Evolutionary conservation across 2,329 filamentous ascomycete species (phyloP), one percentile per base, ranked within the genome.

Genomic region (Aspergillus awamori): DNA sequence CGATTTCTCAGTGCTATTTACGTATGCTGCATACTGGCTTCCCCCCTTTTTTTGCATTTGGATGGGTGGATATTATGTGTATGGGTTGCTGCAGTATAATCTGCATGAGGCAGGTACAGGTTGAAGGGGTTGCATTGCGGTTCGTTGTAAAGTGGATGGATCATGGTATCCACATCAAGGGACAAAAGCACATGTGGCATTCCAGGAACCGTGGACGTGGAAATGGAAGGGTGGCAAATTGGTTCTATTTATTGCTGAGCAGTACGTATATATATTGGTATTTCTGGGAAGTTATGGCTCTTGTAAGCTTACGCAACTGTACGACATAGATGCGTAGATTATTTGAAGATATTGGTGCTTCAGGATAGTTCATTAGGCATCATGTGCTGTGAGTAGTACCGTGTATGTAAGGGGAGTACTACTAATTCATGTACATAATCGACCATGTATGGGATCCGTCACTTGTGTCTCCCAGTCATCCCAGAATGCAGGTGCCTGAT

Each of bases 171-270:
- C 47, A 51, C 47, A 15, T 17, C 26, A 47, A 57, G 43, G 54
- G 36, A 49, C 54, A 57, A 55, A 33, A 53, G 60, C 53, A 59
- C 52, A 62, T 54, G 60, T 59, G 45, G 57, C 60, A 59, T 53
- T 15, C 49, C 24, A 47, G 20, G 53, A 59, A 38, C 47, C 57
- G 52, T 28, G 57, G 26, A 59, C 39, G 30, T 38, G 53, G 57
- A 51, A 30, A 51, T 30, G 47, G 8, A 51, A 51, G 47, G 47
- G 47, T 51, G 47, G 47, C 47, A 30, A 51, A 20, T 20, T 30
- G 47, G 7, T 51, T 51, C 47, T 51, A 51, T 36, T 36, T 36
- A 36, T 36, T 36, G 33, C 33, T 36, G 2, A 33, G 5, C 30
- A 13, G 11, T 13, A 33, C 30, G 30, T 51, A 51, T 51, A 33